Percentiles rank a stretch among this genome's conserved stretches.
phyloP scores from a whole-genome alignment of 1,139 yeast species.

The Eremothecium gossypii region DNA sequence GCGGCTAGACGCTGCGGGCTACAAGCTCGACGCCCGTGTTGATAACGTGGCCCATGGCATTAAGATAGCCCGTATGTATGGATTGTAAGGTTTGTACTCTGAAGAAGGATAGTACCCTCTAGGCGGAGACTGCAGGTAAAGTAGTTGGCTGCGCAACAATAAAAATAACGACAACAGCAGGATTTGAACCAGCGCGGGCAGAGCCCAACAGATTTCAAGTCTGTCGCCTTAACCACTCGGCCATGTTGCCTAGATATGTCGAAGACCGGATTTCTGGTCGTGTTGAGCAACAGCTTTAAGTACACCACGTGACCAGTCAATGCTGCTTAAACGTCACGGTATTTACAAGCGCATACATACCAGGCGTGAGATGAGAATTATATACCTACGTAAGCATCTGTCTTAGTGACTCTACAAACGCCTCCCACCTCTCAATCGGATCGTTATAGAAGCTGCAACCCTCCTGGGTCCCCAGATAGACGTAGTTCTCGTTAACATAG shows the following conservation, averaged over 20 bases:
- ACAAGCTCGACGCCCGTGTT: constrained; percentile 74
- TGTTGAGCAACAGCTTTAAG: no score
- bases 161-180: constrained; percentile 27
- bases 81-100: background rate
- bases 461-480: constrained; percentile 15
- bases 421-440: constrained; percentile 15
- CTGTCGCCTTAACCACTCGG: constrained; percentile 32
- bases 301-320: no score
- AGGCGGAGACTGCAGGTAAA: background rate
- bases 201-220: constrained; percentile 31
- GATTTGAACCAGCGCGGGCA: constrained; percentile 31
- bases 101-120: background rate
- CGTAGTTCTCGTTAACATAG: constrained; percentile 24
- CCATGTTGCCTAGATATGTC: constrained; percentile 20
- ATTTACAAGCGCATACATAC: no score
- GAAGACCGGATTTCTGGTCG: no score
- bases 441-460: constrained; percentile 22
- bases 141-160: background rate
- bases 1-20: constrained; percentile 51
- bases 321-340: no score
- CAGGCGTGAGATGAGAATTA: no score
- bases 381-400: background rate
- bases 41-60: constrained; percentile 80
- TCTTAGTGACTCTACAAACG: constrained; percentile 11
- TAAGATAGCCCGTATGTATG: constrained; percentile 36